Evolutionary conservation across 163 green algal genomes (phyloP), one percentile per base, ranked within the genome.

Genomic region (Chloromonas sp.): DNA sequence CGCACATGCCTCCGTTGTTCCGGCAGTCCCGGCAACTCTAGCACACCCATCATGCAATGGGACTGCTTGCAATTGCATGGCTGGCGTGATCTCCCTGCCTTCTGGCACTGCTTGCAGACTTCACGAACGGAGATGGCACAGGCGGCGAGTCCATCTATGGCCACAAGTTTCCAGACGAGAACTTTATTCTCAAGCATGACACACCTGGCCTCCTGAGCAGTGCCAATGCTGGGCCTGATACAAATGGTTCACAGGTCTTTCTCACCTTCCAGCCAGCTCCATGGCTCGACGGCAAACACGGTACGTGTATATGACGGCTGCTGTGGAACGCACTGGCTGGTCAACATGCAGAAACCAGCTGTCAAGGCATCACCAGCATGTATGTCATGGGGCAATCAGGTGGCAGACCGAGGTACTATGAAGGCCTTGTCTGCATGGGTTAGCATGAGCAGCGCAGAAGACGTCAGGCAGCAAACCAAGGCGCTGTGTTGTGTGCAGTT

Each of bases 131-230:
- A 1, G 93, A 99, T 83, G 97, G 97, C 77, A 99, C 96, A 0
- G 97, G 97, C 11, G 97, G 97, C 1, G 94, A 99, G 87, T 98
- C 94, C 79, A 99, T 99, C 74, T 99, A 99, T 83, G 97, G 95
- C 61, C 79, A 83, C 2, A 94, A 86, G 11, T 94, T 93, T 85
- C 85, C 84, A 0, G 97, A 98, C 86, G 93, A 97, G 90, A 96
- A 97, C 88, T 95, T 98, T 85, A 86, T 83, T 60, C 88, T 97
- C 5, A 92, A 94, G 85, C 93, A 96, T 83, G 90, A 94, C 80
- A 84, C 78, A 59, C 84, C 93, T 2, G 93, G 93, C 57, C 85
- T 94, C 0, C 87, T 96, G 1, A 91, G 82, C 85, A 99, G 99
- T 96, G 97, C 92, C n/a, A 95, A 95, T 81, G 92, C 92, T 1